A percentile compares a stretch with the other conserved stretches of the same genome.
Conservation (phyloP, 768 basidiomycete species). For the Boletus coccyginus region DNA sequence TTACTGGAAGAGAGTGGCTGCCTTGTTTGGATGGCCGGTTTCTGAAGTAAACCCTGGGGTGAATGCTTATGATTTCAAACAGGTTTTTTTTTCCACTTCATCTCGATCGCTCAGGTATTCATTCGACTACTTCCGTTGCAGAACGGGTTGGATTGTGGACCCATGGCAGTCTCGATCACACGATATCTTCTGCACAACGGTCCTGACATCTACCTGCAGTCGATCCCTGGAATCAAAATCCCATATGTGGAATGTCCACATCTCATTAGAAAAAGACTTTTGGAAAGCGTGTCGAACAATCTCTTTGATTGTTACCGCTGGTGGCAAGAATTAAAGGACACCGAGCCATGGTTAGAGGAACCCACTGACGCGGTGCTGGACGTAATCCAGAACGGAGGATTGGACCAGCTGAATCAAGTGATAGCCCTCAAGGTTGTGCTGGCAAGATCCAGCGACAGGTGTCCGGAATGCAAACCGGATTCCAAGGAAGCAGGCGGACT, state of each 20-base stretch:
- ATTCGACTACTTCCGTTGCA: not conserved
- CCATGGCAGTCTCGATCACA: not conserved
- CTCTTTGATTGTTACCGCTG: not conserved
- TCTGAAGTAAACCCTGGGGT: not conserved
- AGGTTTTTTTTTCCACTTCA: not conserved
- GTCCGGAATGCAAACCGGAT: not conserved
- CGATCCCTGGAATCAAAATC: not conserved
- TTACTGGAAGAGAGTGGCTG: not conserved
- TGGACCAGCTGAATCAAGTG: not conserved
- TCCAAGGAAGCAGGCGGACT: too few relatives aligned
- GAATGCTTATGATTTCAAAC: not conserved
- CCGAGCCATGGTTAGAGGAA: not conserved
- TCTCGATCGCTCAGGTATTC: too few relatives aligned
- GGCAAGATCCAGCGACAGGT: slow-evolving; percentile 3
- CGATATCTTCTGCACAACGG: not conserved
- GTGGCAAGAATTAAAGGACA: not conserved
- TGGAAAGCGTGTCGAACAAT: not conserved
- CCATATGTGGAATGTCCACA: not conserved
- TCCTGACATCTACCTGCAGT: not conserved
- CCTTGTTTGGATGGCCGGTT: not conserved
- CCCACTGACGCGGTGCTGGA: not conserved
- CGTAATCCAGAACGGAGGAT: not conserved
- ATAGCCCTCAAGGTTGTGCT: not conserved
- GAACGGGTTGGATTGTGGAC: slow-evolving; percentile 9
- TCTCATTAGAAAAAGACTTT: not conserved